Percentiles rank a stretch among this genome's conserved stretches.
phyloP scores from a whole-genome alignment of 208 protist genomes.

The Jaenimonas drosophilae region DNA sequence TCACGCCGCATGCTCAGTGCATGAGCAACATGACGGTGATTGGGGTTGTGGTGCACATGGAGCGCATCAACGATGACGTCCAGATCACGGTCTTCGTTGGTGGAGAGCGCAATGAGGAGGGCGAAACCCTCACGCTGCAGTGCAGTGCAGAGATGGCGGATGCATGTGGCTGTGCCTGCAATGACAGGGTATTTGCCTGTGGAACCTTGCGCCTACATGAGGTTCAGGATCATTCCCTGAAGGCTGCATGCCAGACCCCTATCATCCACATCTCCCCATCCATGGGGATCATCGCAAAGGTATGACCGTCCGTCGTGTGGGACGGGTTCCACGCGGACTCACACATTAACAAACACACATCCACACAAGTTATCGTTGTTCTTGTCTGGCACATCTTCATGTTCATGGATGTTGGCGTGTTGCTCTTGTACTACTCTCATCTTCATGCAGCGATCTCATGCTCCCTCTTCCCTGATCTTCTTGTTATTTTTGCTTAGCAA shows the following conservation, averaged over 20 bases:
- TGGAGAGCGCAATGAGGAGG: slow-evolving; percentile 10
- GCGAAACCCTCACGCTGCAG: slow-evolving; percentile 44
- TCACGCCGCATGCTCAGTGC: slow-evolving; percentile 54
- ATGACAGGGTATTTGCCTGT: slow-evolving; percentile 43
- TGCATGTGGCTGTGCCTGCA: slow-evolving; percentile 8
- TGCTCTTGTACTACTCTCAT: too few species aligned
- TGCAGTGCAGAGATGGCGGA: slow-evolving; percentile 25
- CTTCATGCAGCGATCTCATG: too few species aligned
- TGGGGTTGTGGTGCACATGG: slow-evolving; percentile 31
- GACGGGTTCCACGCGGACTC: background rate
- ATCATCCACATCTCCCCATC: slow-evolving; percentile 46
- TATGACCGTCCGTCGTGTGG: background rate
- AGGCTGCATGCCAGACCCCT: slow-evolving; percentile 42
- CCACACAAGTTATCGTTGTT: slow-evolving; percentile 15
- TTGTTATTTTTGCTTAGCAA: too few species aligned
- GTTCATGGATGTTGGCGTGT: too few species aligned
- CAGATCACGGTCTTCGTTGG: slow-evolving; percentile 50
- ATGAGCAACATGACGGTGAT: slow-evolving; percentile 65
- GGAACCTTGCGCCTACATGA: slow-evolving; percentile 54
- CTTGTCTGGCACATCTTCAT: too few species aligned
- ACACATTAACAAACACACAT: slow-evolving; percentile 2
- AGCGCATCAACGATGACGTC: slow-evolving; percentile 7
- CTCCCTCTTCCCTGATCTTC: too few species aligned
- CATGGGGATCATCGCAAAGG: slow-evolving; percentile 22
- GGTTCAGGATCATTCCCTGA: slow-evolving; percentile 28